Conservation (phyloP, 2,329 filamentous ascomycete species). For the Trichoderma sp. region DNA sequence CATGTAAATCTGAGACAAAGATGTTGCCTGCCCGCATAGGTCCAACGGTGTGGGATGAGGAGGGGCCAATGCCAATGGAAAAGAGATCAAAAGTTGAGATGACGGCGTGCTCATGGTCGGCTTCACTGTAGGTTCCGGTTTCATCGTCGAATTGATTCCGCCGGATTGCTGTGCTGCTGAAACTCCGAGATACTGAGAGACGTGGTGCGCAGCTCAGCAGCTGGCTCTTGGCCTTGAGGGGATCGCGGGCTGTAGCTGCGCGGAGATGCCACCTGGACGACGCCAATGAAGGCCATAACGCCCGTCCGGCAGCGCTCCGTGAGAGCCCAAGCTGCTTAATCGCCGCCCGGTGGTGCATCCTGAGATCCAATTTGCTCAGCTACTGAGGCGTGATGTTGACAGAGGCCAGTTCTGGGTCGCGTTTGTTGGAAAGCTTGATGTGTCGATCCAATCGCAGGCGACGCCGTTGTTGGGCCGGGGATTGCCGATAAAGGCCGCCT, state of each 20-base stretch:
- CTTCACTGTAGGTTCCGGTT: constrained; percentile 9
- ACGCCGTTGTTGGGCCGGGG: constrained; percentile 3
- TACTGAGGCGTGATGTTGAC: background rate
- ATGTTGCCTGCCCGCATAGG: constrained; percentile 14
- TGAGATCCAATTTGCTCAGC: background rate
- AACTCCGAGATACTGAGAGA: background rate
- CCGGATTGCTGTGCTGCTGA: background rate
- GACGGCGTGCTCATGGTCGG: constrained; percentile 13
- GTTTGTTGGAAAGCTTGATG: background rate
- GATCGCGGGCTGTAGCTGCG: background rate
- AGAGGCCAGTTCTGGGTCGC: background rate
- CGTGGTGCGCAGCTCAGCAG: background rate
- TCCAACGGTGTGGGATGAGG: constrained; percentile 10
- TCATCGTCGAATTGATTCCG: background rate
- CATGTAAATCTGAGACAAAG: constrained; percentile 5
- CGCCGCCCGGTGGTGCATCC: background rate
- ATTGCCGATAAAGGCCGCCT: constrained; percentile 15
- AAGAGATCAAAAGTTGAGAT: constrained; percentile 18
- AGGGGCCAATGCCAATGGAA: constrained; percentile 16
- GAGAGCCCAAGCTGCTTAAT: constrained; percentile 1
- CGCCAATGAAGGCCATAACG: background rate
- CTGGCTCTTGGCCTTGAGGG: background rate
- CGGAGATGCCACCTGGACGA: background rate
- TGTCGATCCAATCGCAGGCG: background rate
- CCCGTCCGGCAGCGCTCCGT: background rate